Conservation (phyloP, 2,329 filamentous ascomycete species). For the Calycina marina region DNA sequence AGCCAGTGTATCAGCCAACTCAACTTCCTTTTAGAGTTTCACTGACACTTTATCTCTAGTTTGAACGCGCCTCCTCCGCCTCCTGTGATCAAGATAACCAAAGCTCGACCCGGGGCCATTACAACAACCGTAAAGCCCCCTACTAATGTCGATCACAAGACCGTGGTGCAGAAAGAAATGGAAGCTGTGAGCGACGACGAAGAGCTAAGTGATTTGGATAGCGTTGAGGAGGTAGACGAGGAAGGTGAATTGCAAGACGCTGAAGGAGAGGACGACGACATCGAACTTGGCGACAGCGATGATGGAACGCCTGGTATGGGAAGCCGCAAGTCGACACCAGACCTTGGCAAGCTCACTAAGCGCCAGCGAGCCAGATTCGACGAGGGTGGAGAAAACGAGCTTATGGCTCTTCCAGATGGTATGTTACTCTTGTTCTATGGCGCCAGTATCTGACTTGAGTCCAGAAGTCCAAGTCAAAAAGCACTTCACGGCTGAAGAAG, state of each 20-base stretch:
- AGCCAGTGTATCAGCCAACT: too few relatives aligned
- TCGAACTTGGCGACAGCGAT: constrained; percentile 29
- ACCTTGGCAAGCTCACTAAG: constrained; percentile 52
- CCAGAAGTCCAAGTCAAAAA: constrained; percentile 58
- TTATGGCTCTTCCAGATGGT: constrained; percentile 30
- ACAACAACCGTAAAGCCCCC: constrained; percentile 17
- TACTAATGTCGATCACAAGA: constrained; percentile 10
- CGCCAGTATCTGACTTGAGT: constrained; percentile 8
- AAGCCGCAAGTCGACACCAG: constrained; percentile 42
- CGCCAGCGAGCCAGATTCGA: constrained; percentile 47
- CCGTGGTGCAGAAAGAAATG: constrained; percentile 20
- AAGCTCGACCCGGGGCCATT: constrained; percentile 13
- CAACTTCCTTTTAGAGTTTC: too few relatives aligned
- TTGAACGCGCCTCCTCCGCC: constrained; percentile 20
- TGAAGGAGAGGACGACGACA: constrained; percentile 24
- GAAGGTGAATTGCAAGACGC: constrained; percentile 33
- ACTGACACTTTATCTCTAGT: too few relatives aligned
- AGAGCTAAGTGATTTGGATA: constrained; percentile 22
- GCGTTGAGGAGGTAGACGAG: constrained; percentile 28
- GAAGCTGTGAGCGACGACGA: constrained; percentile 22
- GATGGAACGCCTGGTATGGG: constrained; percentile 30
- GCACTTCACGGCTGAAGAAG: constrained; percentile 57
- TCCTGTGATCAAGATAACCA: constrained; percentile 21
- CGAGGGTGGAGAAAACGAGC: constrained; percentile 29
- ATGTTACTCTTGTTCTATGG: constrained; percentile 1